Percentiles rank a stretch among this genome's conserved stretches.
phyloP scores from a whole-genome alignment of 1,284 basidiomycete genomes.

The Ustilago lituana region DNA sequence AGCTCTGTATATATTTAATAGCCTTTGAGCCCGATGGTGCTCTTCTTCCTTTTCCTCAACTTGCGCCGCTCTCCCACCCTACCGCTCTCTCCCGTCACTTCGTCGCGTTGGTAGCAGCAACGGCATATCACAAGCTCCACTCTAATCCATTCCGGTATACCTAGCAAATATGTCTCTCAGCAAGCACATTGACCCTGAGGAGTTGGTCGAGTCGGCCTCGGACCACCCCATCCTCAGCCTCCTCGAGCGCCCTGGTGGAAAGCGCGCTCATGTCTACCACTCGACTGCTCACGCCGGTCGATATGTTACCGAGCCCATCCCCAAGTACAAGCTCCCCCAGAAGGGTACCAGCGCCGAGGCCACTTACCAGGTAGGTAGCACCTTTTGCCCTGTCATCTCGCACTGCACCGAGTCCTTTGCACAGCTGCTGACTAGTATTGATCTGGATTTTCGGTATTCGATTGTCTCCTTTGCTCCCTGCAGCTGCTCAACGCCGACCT shows the following conservation, averaged over 20 bases:
- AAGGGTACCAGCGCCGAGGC: slow-evolving; percentile 68
- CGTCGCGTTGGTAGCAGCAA: too few species aligned
- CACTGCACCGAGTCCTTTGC: too few species aligned
- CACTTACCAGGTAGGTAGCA: slow-evolving; percentile 59
- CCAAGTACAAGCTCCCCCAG: slow-evolving; percentile 69
- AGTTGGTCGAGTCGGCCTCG: slow-evolving; percentile 51
- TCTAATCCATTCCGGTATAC: background rate
- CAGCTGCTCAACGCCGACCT: slow-evolving; percentile 79
- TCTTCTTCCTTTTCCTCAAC: too few species aligned
- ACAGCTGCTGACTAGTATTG: too few species aligned
- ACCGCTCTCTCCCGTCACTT: too few species aligned
- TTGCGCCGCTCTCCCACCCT: too few species aligned
- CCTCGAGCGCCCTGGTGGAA: slow-evolving; percentile 35
- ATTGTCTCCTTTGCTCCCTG: slow-evolving; percentile 69
- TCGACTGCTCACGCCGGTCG: slow-evolving; percentile 53
- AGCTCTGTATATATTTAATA: too few species aligned
- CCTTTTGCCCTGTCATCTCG: too few species aligned
- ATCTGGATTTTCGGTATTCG: too few species aligned
- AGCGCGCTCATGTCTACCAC: slow-evolving; percentile 24
- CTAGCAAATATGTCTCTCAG: slow-evolving; percentile 55
- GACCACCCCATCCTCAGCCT: slow-evolving; percentile 55
- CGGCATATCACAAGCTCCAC: too few species aligned
- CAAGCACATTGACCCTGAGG: slow-evolving; percentile 61
- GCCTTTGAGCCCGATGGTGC: too few species aligned
- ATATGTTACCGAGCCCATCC: slow-evolving; percentile 61